A percentile compares a stretch with the other conserved stretches of the same genome.
Evolutionary conservation across 2,329 filamentous ascomycete species (phyloP).

Genomic region (Sporothrix pallida): DNA sequence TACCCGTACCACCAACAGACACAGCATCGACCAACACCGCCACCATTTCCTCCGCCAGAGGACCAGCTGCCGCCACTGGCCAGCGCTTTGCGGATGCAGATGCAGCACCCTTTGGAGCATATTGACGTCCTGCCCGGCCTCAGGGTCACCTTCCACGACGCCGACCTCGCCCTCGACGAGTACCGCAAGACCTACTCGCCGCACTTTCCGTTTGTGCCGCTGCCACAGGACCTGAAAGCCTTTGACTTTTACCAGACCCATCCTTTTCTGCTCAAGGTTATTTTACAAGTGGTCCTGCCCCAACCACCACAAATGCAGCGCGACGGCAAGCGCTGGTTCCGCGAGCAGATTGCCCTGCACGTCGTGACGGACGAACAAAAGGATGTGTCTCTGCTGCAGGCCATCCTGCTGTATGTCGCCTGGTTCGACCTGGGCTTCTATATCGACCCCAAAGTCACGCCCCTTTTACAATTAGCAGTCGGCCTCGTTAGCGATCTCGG

Average conservation of each 20-base stretch:
- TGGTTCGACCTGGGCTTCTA: conserved; percentile 52
- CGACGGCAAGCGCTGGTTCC: conserved; percentile 47
- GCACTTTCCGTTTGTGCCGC: conserved; percentile 49
- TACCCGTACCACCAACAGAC: neutral
- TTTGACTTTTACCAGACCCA: conserved; percentile 44
- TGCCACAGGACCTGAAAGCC: conserved; percentile 41
- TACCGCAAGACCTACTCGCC: conserved; percentile 47
- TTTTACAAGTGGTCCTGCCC: conserved; percentile 47
- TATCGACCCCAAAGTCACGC: conserved; percentile 47
- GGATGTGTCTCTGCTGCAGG: conserved; percentile 48
- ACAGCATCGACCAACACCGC: neutral
- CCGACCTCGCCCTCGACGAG: conserved; percentile 43
- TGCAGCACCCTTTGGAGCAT: conserved; percentile 24
- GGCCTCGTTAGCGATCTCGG: conserved; percentile 49
- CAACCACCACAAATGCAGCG: conserved; percentile 44
- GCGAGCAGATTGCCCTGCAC: conserved; percentile 47
- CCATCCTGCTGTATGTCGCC: conserved; percentile 47
- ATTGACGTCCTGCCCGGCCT: conserved; percentile 48
- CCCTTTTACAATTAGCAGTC: conserved; percentile 49
- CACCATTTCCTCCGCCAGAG: neutral
- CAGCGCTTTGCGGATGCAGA: neutral
- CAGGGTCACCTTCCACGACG: conserved; percentile 45
- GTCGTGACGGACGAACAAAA: conserved; percentile 48
- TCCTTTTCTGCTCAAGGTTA: conserved; percentile 48
- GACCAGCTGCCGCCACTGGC: neutral